Evolutionary conservation across 441 rosid genomes (phyloP), one percentile per base, ranked within the genome.

Genomic region (Croton laevigatus): DNA sequence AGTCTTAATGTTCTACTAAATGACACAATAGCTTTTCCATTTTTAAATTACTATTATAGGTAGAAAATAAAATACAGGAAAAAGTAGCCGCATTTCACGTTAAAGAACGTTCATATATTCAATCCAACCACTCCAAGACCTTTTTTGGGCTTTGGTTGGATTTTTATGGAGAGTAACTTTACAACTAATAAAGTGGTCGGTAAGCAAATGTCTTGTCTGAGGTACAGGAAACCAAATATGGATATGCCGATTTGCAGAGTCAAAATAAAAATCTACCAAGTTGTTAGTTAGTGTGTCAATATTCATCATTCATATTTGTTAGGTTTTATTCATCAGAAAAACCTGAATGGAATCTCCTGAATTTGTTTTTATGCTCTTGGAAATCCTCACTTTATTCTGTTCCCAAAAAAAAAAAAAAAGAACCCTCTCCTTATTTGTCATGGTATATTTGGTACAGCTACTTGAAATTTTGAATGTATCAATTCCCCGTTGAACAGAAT

Each of bases 211-310:
- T 27, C 32, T 27, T 27, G 32, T 27, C 32, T 27, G 32, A 27
- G 32, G 32, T 27, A 27, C 32, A 27, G 32, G 32, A 27, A 27
- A 27, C 32, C 32, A 27, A 2, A 27, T 27, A 27, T 46, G 19
- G 34, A 46, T 14, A 23, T 40, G 44, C 44, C 6, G 9, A 8
- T 40, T 8, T 40, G 6, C 8, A 40, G 32, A 12, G 53, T 65
- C 45, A 12, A 52, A 48, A 4, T 55, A 61, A 3, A 13, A 52
- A 32, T 44, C 52, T 34, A 67, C 7, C 13, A 3, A 6, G 23
- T 54, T 62, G 62, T 59, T 73, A 23, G 79, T 65, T 69, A 72
- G 65, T 55, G 62, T 51, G 74, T 76, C 76, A 53, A n/a, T 19
- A 65, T 52, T 55, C 74, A 59, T 42, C 51, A 57, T 60, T 36